Base-by-base conservation (phyloP, 2,329 filamentous ascomycete genomes). In the Cadophora luteo-olivacea region DNA sequence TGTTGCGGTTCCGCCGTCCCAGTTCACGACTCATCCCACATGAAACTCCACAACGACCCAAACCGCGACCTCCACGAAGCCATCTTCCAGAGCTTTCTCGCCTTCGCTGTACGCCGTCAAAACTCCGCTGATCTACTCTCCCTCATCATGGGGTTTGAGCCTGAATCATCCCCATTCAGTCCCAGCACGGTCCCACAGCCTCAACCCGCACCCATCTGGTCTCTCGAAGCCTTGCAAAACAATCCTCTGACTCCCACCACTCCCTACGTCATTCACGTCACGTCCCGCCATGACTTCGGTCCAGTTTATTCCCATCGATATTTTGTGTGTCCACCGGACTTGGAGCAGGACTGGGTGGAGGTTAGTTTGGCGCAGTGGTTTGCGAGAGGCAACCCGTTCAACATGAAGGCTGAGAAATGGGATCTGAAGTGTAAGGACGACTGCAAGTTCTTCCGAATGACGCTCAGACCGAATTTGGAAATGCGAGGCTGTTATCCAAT, bases 221-320 rank as follows among this genome's bases (percentile, higher is more conserved):
- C 72, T 4, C 61, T 54, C 4, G 73, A 73, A 38, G 69, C 68
- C 14, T 64, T 75, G 8, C 58, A 67, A 36, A 72, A 75, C 29
- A 77, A 76, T 41, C 73, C 74, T 3, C 65, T 75, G 22, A 73
- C 64, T 4, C 45, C 66, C 0, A 52, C 68, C 22, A 72, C 71
- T 32, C 70, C 72, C 9, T 77, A 74, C 58, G 72, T 72, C 24
- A 74, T 76, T 33, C 73, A 76, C 45, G 51, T 77, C n/a, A 73
- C 71, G 3, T 71, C 72, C 14, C 71, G 75, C 25, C 66, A 70
- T 29, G 75, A 77, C 55, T 75, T 72, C 41, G 74, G 75, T 3
- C 72, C 69, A 1, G 75, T 72, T 4, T 70, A 72, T 45, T 75
- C 74, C 1, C 75, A 76, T 57, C 68, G 74, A n/a, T 77, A 76